phyloP scores from a whole-genome alignment of 495 filamentous ascomycete genomes.

The Penicillium mononematosum region DNA sequence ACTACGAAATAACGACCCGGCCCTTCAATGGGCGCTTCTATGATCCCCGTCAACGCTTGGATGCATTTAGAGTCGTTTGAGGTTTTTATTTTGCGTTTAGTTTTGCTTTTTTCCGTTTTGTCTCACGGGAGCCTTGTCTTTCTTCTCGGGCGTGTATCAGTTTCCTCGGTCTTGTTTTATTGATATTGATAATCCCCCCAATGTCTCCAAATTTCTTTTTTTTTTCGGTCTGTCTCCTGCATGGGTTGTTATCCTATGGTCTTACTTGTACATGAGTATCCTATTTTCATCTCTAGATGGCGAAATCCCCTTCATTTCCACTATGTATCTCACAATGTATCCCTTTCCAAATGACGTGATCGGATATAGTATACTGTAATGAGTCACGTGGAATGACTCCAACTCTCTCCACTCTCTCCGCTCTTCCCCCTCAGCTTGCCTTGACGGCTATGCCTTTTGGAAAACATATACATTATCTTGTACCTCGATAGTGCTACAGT shows the following conservation, averaged over 20 bases:
- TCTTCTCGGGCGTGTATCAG: slow-evolving; percentile 18
- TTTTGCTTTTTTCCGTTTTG: slow-evolving; percentile 17
- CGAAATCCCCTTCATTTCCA: background rate
- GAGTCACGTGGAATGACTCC: slow-evolving; percentile 15
- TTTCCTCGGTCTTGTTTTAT: slow-evolving; percentile 36
- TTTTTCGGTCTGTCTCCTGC: slow-evolving; percentile 4
- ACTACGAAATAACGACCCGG: slow-evolving; percentile 26
- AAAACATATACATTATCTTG: background rate
- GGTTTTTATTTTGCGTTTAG: no score
- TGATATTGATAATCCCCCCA: slow-evolving; percentile 39
- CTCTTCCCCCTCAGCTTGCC: background rate
- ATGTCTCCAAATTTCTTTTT: slow-evolving; percentile 14
- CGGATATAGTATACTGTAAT: background rate
- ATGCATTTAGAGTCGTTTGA: slow-evolving; percentile 31
- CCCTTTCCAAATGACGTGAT: background rate
- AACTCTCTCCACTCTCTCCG: slow-evolving; percentile 11
- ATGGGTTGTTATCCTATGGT: slow-evolving; percentile 2
- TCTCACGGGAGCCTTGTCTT: slow-evolving; percentile 14
- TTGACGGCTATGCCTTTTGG: background rate
- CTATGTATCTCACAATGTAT: background rate
- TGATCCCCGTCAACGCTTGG: slow-evolving; percentile 34
- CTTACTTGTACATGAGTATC: slow-evolving; percentile 11
- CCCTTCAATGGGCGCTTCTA: slow-evolving; percentile 22
- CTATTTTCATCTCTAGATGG: slow-evolving; percentile 4
- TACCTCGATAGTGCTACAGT: background rate